These are phyloP conservation scores for Kurtzmaniella fragi DNA, from an alignment of 805 yeast species.

Conservation along the genomic window DNA sequence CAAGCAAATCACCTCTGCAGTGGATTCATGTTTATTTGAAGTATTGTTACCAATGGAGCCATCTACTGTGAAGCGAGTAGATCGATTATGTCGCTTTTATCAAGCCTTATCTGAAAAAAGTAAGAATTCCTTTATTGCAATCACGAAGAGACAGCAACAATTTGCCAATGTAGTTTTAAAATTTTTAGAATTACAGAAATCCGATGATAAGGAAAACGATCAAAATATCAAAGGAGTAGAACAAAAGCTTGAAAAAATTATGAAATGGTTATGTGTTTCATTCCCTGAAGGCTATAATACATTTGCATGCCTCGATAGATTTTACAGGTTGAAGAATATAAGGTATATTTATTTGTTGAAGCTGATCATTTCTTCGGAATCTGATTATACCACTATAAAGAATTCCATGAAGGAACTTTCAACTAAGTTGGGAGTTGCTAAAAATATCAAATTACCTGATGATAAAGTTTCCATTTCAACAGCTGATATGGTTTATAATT, in stretches of 20 bases:
- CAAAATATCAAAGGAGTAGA: conserved; percentile 1
- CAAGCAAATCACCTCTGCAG: conserved; percentile 54
- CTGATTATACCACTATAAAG: conserved; percentile 54
- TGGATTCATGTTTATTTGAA: conserved; percentile 60
- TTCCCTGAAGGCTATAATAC: conserved; percentile 52
- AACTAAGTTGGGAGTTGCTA: conserved; percentile 48
- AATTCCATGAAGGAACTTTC: conserved; percentile 63
- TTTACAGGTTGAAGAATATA: conserved; percentile 52
- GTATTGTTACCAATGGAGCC: conserved; percentile 53
- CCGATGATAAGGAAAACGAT: conserved; percentile 15
- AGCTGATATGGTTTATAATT: conserved; percentile 45
- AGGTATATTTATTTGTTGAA: conserved; percentile 54
- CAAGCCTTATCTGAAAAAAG: conserved; percentile 52
- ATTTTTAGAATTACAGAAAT: conserved; percentile 33
- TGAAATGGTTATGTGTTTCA: conserved; percentile 55
- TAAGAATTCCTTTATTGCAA: conserved; percentile 60
- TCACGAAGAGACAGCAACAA: conserved; percentile 64
- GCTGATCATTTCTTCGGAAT: conserved; percentile 49
- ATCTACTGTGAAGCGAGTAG: conserved; percentile 43
- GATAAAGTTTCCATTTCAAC: conserved; percentile 32
- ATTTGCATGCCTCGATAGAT: conserved; percentile 44
- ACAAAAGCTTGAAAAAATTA: conserved; percentile 46
- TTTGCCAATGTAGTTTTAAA: conserved; percentile 46
- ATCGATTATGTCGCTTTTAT: conserved; percentile 48
- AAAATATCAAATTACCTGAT: conserved; percentile 35